Percentiles rank a stretch among this genome's conserved stretches.
Evolutionary conservation across 2,329 filamentous ascomycete species (phyloP).

Genomic region (Pseudogymnoascus sp.): DNA sequence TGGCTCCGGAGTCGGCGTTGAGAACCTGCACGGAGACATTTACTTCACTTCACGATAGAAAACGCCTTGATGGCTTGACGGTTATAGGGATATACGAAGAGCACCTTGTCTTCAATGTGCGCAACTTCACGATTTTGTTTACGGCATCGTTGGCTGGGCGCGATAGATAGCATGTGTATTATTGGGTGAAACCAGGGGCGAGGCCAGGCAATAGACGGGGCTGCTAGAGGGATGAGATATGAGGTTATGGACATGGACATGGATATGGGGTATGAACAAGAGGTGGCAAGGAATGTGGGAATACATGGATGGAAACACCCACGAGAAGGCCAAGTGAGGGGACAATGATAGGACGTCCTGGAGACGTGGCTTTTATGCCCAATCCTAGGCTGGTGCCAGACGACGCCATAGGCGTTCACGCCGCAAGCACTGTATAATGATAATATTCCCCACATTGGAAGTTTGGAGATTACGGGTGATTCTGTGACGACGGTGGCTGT

Average conservation of each 20-base stretch:
- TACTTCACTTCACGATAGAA: slow-evolving; percentile 1
- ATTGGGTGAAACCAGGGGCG: background rate
- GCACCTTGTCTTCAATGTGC: background rate
- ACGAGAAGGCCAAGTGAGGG: background rate
- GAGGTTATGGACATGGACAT: background rate
- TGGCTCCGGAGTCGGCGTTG: slow-evolving; percentile 44
- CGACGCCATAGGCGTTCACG: background rate
- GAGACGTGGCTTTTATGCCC: background rate
- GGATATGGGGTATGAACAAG: background rate
- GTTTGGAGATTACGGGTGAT: background rate
- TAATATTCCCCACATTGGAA: background rate
- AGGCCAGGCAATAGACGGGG: background rate
- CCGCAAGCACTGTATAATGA: slow-evolving; percentile 1
- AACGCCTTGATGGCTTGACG: slow-evolving; percentile 4
- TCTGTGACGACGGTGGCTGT: background rate
- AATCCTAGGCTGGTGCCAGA: background rate
- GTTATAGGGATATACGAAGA: slow-evolving; percentile 1
- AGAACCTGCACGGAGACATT: slow-evolving; percentile 9
- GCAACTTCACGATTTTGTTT: background rate
- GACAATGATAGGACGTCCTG: background rate
- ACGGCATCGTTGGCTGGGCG: background rate
- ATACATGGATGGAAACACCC: slow-evolving; percentile 2
- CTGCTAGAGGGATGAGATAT: background rate
- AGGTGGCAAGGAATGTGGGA: background rate
- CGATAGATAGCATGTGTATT: slow-evolving; percentile 6